These are phyloP conservation scores for Canavalia gladiata DNA, from an alignment of 306 rosid genomes.

Conservation along the genomic window DNA sequence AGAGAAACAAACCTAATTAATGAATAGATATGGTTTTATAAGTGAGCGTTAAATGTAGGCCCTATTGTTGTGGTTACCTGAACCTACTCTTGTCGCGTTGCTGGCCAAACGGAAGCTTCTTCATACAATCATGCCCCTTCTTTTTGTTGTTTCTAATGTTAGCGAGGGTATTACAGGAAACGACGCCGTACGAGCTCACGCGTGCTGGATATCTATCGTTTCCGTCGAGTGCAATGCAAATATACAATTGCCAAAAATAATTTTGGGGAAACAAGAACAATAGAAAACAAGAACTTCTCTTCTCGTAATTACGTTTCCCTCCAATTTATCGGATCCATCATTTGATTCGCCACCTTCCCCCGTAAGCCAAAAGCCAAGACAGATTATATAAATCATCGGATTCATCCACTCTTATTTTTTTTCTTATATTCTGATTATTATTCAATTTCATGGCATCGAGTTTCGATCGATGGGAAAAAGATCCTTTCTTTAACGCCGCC, in stretches of 20 bases:
- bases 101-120: background rate
- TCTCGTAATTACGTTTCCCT: background rate
- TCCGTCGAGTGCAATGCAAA: background rate
- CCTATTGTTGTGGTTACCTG: too few relatives aligned
- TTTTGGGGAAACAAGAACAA: background rate
- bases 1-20: too few relatives aligned
- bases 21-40: too few relatives aligned
- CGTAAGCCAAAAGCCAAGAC: background rate
- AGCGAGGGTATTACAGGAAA: background rate
- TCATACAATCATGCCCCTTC: too few relatives aligned
- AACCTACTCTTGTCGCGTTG: too few relatives aligned
- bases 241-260: slow-evolving; percentile 39
- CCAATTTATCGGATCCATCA: background rate
- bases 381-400: background rate
- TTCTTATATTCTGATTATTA: background rate
- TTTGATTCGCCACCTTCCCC: slow-evolving; percentile 12
- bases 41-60: too few relatives aligned
- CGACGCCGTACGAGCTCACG: slow-evolving; percentile 46
- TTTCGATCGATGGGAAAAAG: slow-evolving; percentile 98
- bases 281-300: background rate
- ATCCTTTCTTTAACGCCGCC: slow-evolving; percentile 91
- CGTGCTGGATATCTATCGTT: slow-evolving; percentile 8
- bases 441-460: slow-evolving; percentile 72
- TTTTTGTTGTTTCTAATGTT: background rate
- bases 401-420: background rate